These are phyloP conservation scores for Tubosaeta brunneosetosa DNA, from an alignment of 768 basidiomycete genomes.

Conservation along the genomic window DNA sequence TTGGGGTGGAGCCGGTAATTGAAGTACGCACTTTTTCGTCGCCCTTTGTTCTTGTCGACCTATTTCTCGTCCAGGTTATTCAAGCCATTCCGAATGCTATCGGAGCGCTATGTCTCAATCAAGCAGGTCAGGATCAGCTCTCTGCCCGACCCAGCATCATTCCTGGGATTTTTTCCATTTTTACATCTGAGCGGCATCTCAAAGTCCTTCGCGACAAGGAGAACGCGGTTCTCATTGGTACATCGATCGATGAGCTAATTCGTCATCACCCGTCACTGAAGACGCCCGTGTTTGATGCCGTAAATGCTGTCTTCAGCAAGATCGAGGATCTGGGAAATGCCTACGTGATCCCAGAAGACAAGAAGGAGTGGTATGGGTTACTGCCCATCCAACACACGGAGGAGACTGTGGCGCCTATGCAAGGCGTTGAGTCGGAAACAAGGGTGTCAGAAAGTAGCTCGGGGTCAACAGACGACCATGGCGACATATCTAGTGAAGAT, in stretches of 20 bases:
- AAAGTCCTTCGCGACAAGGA: conserved; percentile 89
- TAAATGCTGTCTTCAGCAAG: conserved; percentile 63
- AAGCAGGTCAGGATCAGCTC: conserved; percentile 79
- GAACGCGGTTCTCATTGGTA: conserved; percentile 83
- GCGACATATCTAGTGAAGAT: conserved; percentile 28
- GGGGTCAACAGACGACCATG: conserved; percentile 16
- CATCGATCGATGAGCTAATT: conserved; percentile 90
- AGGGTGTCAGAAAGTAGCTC: conserved; percentile 18
- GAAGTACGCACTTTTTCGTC: conserved; percentile 50
- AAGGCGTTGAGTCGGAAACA: conserved; percentile 33
- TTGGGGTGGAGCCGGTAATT: conserved; percentile 78
- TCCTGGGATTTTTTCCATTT: conserved; percentile 77
- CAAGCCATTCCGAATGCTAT: conserved; percentile 93
- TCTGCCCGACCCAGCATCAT: conserved; percentile 75
- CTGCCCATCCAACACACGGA: conserved; percentile 27
- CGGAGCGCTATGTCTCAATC: conserved; percentile 93
- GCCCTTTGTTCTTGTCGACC: neutral
- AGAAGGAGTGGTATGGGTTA: conserved; percentile 65
- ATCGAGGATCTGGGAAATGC: conserved; percentile 70
- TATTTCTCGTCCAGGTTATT: conserved; percentile 55
- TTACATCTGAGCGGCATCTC: conserved; percentile 78
- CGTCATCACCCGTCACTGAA: conserved; percentile 93
- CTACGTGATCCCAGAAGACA: conserved; percentile 52
- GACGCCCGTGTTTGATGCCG: conserved; percentile 67
- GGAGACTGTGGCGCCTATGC: conserved; percentile 44